Percentiles rank a stretch among this genome's conserved stretches.
phyloP scores from a whole-genome alignment of 805 yeast genomes.

The Ogataea saltuana region DNA sequence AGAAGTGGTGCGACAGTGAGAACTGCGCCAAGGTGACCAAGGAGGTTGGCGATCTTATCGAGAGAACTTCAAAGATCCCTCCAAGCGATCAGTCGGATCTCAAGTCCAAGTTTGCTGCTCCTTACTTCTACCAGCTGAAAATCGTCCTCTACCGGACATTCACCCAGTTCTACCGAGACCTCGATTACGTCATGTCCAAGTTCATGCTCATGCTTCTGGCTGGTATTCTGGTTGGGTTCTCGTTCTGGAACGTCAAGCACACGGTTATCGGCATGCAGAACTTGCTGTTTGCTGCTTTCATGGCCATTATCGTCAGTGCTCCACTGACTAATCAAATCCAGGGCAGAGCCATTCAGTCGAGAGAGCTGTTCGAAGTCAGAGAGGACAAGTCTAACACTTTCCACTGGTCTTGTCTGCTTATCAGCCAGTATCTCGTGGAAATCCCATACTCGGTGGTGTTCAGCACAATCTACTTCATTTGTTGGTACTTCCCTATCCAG shows the following conservation, averaged over 20 bases:
- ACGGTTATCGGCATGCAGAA: constrained; percentile 60
- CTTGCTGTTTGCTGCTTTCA: constrained; percentile 51
- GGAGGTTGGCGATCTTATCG: constrained; percentile 34
- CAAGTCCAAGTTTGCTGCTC: constrained; percentile 42
- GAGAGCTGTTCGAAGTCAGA: constrained; percentile 69
- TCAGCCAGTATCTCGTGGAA: constrained; percentile 57
- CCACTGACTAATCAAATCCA: constrained; percentile 66
- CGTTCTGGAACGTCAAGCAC: constrained; percentile 60
- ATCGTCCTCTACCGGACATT: constrained; percentile 41
- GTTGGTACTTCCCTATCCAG: constrained; percentile 40
- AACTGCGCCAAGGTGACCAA: constrained; percentile 30
- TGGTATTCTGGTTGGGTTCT: constrained; percentile 52
- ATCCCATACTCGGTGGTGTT: constrained; percentile 56
- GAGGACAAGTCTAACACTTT: constrained; percentile 72
- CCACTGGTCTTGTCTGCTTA: constrained; percentile 63
- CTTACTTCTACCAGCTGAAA: constrained; percentile 41
- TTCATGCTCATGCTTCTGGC: constrained; percentile 40
- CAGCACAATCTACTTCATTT: constrained; percentile 48
- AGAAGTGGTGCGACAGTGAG: constrained; percentile 51
- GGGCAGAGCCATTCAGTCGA: constrained; percentile 53
- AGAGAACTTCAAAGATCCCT: constrained; percentile 14
- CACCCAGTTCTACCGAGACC: constrained; percentile 48
- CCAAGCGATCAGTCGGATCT: constrained; percentile 19
- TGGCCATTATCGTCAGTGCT: constrained; percentile 58
- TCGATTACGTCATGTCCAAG: constrained; percentile 50